These are phyloP conservation scores for Lachnellula willkommii DNA, from an alignment of 2,329 filamentous ascomycete species.

Conservation along the genomic window DNA sequence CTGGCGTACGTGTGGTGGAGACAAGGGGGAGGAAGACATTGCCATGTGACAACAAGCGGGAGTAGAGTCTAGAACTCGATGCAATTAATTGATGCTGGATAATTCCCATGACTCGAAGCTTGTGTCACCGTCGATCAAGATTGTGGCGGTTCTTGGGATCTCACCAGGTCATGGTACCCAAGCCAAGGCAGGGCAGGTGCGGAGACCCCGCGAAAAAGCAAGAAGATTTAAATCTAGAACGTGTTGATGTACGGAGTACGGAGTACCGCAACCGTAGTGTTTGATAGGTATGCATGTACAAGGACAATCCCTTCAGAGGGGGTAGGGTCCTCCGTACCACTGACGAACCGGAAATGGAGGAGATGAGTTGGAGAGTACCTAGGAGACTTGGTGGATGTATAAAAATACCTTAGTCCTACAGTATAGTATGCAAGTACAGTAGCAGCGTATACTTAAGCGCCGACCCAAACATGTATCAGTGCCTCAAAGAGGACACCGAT, in stretches of 20 bases:
- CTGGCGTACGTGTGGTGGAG: not conserved
- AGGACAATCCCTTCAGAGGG: not conserved
- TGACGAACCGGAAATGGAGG: not conserved
- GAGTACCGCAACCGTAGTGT: not conserved
- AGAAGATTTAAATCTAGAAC: not conserved
- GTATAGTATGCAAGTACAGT: no score
- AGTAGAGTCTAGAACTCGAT: not conserved
- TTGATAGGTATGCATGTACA: not conserved
- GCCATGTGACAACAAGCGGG: not conserved
- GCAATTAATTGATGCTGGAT: not conserved
- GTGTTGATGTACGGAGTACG: not conserved
- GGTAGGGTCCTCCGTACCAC: not conserved
- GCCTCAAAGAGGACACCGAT: not conserved
- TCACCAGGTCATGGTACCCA: no score
- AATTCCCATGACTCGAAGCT: not conserved
- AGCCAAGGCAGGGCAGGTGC: not conserved
- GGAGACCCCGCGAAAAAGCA: not conserved
- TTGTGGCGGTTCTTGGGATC: not conserved
- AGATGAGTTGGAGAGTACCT: not conserved
- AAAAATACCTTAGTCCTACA: not conserved
- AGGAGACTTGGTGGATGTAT: not conserved
- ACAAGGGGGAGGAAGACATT: not conserved
- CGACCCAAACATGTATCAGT: not conserved
- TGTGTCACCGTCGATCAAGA: not conserved
- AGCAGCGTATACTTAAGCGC: not conserved